These are phyloP conservation scores for Phytophthora crassamura DNA, from an alignment of 352 stramenopile species.

Conservation along the genomic window DNA sequence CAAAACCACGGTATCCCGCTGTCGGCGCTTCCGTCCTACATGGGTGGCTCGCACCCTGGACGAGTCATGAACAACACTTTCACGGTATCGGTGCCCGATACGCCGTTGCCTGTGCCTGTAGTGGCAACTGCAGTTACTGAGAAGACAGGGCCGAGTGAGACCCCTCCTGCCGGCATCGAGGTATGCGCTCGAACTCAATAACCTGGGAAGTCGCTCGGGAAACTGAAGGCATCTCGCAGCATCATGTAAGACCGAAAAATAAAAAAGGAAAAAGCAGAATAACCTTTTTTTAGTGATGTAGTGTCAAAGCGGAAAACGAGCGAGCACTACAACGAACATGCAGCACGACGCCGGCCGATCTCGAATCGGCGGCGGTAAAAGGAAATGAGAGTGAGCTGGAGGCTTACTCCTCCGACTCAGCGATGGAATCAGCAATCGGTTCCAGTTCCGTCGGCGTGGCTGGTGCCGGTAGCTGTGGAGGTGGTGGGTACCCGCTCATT, in stretches of 20 bases:
- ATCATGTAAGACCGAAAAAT: constrained; percentile 10
- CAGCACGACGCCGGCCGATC: too few species aligned
- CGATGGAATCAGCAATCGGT: background rate
- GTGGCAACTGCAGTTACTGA: background rate
- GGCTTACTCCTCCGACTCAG: too few species aligned
- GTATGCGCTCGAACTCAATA: constrained; percentile 19
- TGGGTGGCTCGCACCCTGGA: constrained; percentile 64
- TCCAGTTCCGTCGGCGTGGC: too few species aligned
- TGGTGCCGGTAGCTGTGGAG: too few species aligned
- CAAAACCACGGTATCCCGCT: constrained; percentile 71
- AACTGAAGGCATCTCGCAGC: background rate
- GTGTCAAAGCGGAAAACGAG: too few species aligned
- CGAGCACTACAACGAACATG: too few species aligned
- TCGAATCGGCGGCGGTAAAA: too few species aligned
- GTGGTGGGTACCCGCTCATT: too few species aligned
- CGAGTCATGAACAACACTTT: constrained; percentile 77
- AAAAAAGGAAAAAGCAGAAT: too few species aligned
- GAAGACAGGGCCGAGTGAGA: constrained; percentile 12
- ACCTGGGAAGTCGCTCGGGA: background rate
- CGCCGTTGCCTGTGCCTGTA: constrained; percentile 51
- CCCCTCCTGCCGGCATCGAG: constrained; percentile 12
- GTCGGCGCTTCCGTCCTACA: constrained; percentile 58
- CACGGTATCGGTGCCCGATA: constrained; percentile 61
- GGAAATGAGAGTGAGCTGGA: too few species aligned
- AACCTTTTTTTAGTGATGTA: too few species aligned